A percentile compares a stretch with the other conserved stretches of the same genome.
These are phyloP conservation scores for Echinosophora koreensis DNA, from an alignment of 306 rosid genomes.

Conservation along the genomic window DNA sequence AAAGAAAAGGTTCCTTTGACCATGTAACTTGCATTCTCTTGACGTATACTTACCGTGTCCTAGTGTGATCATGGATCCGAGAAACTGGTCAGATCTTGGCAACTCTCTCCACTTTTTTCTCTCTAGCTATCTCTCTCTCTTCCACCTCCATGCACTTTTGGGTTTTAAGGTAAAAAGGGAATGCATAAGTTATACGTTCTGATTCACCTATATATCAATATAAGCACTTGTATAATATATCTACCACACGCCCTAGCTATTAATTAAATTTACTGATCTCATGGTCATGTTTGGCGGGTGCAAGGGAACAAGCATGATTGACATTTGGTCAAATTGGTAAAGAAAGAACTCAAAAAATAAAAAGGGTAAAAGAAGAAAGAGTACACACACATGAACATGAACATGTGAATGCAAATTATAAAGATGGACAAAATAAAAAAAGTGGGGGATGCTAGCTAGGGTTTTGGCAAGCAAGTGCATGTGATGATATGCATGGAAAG, in stretches of 20 bases:
- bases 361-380: not conserved
- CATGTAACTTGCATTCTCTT: not conserved
- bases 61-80: constrained; percentile 21
- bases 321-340: constrained; percentile 22
- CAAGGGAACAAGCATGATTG: constrained; percentile 14
- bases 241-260: not conserved
- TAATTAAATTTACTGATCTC: not conserved
- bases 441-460: constrained; percentile 22
- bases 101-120: not conserved
- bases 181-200: not conserved
- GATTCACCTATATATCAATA: not conserved
- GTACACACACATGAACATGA: not conserved
- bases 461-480: constrained; percentile 62
- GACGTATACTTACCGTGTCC: constrained; percentile 19
- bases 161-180: constrained; percentile 8
- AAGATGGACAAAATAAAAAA: not conserved
- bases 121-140: not conserved
- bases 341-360: not conserved
- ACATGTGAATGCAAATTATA: constrained; percentile 15
- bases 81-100: not conserved
- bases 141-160: not conserved
- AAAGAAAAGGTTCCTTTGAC: constrained; percentile 27
- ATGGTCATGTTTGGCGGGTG: constrained; percentile 20
- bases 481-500: constrained; percentile 85
- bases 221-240: too few species aligned